Evolutionary conservation across 305 asterid species (phyloP).

Genomic region (Withania somnifera): DNA sequence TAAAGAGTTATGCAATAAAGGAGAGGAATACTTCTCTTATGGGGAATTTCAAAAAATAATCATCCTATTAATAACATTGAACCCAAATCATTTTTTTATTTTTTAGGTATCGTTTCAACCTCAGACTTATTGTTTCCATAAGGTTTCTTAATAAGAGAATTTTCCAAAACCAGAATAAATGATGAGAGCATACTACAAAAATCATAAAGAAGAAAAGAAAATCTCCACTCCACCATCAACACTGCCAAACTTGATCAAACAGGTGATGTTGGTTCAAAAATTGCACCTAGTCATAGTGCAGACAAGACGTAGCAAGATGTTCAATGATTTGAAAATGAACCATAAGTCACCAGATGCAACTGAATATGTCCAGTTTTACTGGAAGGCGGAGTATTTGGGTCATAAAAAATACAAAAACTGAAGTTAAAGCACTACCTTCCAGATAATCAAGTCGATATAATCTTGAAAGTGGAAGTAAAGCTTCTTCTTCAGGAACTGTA

Average conservation of each 20-base stretch:
- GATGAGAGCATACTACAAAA: background rate
- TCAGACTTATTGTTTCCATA: background rate
- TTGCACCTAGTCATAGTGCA: slow-evolving; percentile 58
- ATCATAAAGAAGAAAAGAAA: slow-evolving; percentile 12
- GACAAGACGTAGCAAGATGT: background rate
- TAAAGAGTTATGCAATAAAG: background rate
- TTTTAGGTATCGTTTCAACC: background rate
- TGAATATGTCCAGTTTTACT: background rate
- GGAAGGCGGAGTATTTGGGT: background rate
- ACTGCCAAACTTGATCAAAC: slow-evolving; percentile 91
- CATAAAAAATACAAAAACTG: background rate
- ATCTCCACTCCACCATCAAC: slow-evolving; percentile 94
- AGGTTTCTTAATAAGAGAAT: background rate
- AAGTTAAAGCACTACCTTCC: slow-evolving; percentile 61
- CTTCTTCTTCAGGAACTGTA: slow-evolving; percentile 94
- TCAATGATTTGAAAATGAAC: background rate
- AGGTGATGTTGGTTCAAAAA: slow-evolving; percentile 87
- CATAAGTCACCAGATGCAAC: background rate
- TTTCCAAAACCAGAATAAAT: background rate
- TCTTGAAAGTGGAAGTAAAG: slow-evolving; percentile 94
- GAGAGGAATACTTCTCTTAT: background rate
- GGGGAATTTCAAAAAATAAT: background rate
- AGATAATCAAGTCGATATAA: slow-evolving; percentile 82
- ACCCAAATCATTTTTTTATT: background rate
- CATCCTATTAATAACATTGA: background rate